Evolutionary conservation across 192 early-diverging fungal genomes (phyloP), one percentile per base, ranked within the genome.

Genomic region (Backusella australiensis): DNA sequence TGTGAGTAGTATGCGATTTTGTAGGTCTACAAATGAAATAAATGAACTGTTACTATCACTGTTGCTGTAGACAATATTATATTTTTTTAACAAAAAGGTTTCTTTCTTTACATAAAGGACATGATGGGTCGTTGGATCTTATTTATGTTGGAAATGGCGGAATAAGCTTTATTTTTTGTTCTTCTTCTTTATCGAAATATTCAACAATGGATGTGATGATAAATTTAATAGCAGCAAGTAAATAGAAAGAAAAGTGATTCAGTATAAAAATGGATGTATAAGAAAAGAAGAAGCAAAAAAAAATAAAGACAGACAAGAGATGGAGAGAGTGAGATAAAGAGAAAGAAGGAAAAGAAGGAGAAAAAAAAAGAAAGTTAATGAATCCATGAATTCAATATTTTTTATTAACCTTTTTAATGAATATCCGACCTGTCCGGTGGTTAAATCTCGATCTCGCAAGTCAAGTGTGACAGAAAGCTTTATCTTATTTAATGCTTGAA

Each of bases 361-460:
- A 23, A 36, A 29, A 67, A 67, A 26, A 53, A 63, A 63, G 5
- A 63, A 63, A 26, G 56, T 56, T 56, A 23, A 56, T 56, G 53
- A 56, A 23, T 53, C 21, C 53, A 26, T 63, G 56, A 63, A 63
- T 68, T 34, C 34, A 68, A 36, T 68, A 34, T 68, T 35, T 26
- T 71, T 71, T 26, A 32, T 71, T 49, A 49, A 29, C 35, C 21
- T 46, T 46, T 69, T 69, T 41, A 39, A 39, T 69, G 34, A 26
- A 69, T 49, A 71, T 71, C 42, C 70, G 70, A 44, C 42, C 42
- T 21, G 70, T 23, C 70, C 44, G 70, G 44, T 44, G 70, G 70
- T 71, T 71, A 49, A 71, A 71, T 71, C 70, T 71, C 70, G 70
- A 71, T 71, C 42, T 71, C 49, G 41, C 42, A 71, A 49, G 42